phyloP scores from a whole-genome alignment of 208 protist genomes.

The Cochliopodium minus region DNA sequence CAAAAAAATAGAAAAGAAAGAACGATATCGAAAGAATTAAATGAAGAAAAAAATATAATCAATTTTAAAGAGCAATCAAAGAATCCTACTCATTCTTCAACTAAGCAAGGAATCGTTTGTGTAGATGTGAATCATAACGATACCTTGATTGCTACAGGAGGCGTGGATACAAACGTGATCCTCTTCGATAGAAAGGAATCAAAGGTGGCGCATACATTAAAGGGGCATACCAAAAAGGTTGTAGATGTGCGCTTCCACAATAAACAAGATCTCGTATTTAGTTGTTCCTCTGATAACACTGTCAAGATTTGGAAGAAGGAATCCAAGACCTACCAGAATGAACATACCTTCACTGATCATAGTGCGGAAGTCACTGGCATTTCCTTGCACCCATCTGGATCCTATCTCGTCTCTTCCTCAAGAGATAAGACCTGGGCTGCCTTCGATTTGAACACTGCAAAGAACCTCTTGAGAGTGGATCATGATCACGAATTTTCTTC shows the following conservation, averaged over 20 bases:
- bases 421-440: slow-evolving; percentile 38
- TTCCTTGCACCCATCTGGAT: slow-evolving; percentile 34
- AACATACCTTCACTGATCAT: slow-evolving; percentile 17
- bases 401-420: slow-evolving; percentile 30
- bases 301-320: slow-evolving; percentile 26
- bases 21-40: slow-evolving; percentile 16
- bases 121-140: slow-evolving; percentile 17
- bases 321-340: too few species aligned
- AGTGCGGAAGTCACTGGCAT: slow-evolving; percentile 23
- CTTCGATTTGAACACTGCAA: slow-evolving; percentile 29
- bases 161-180: slow-evolving; percentile 28
- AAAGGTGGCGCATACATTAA: slow-evolving; percentile 12
- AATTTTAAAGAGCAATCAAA: not conserved
- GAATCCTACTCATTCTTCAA: slow-evolving; percentile 4
- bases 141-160: slow-evolving; percentile 28
- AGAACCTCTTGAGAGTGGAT: not conserved
- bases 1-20: slow-evolving; percentile 35
- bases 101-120: slow-evolving; percentile 15
- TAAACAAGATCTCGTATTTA: slow-evolving; percentile 28
- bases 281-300: slow-evolving; percentile 21
- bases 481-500: slow-evolving; percentile 7
- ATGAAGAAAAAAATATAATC: slow-evolving; percentile 17
- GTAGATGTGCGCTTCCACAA: slow-evolving; percentile 31
- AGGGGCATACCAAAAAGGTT: slow-evolving; percentile 22
- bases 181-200: slow-evolving; percentile 27